Conservation (phyloP, 2,329 filamentous ascomycete species). For the Dactylonectria estremocensis region DNA sequence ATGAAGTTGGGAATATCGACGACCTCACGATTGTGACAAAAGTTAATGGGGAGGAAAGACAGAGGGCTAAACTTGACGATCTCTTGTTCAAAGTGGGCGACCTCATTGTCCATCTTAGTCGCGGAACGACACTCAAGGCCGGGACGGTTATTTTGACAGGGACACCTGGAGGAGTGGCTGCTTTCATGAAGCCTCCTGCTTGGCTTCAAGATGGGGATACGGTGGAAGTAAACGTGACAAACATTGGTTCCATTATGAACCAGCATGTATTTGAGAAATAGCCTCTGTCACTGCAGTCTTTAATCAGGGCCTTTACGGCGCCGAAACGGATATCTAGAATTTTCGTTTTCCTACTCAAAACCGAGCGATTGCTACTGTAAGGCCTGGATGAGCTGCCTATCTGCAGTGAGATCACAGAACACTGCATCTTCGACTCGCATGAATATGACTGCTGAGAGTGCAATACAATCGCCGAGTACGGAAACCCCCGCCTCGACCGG, state of each 20-base stretch:
- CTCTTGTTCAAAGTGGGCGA: constrained; percentile 8
- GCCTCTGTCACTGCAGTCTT: neutral
- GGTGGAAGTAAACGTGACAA: constrained; percentile 10
- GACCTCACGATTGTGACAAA: constrained; percentile 1
- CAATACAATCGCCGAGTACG: too few species aligned
- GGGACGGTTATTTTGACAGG: constrained; percentile 17
- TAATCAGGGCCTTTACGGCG: too few species aligned
- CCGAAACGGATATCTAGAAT: too few species aligned
- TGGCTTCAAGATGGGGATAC: constrained; percentile 14
- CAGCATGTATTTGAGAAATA: constrained; percentile 3
- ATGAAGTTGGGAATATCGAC: neutral
- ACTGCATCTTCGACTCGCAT: too few species aligned
- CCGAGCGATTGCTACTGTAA: too few species aligned
- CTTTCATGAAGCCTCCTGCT: constrained; percentile 18
- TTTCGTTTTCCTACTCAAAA: too few species aligned
- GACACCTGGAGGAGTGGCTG: constrained; percentile 18
- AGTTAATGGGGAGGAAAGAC: constrained; percentile 17
- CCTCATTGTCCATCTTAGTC: constrained; percentile 18
- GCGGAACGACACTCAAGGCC: constrained; percentile 11
- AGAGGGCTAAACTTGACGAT: constrained; percentile 4
- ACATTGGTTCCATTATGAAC: constrained; percentile 14
- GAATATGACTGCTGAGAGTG: too few species aligned
- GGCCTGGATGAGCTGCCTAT: too few species aligned
- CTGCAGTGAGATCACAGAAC: too few species aligned
- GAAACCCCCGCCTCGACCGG: too few species aligned